These are phyloP conservation scores for Blastobotrys aristatus DNA, from an alignment of 1,139 yeast species.

Conservation along the genomic window DNA sequence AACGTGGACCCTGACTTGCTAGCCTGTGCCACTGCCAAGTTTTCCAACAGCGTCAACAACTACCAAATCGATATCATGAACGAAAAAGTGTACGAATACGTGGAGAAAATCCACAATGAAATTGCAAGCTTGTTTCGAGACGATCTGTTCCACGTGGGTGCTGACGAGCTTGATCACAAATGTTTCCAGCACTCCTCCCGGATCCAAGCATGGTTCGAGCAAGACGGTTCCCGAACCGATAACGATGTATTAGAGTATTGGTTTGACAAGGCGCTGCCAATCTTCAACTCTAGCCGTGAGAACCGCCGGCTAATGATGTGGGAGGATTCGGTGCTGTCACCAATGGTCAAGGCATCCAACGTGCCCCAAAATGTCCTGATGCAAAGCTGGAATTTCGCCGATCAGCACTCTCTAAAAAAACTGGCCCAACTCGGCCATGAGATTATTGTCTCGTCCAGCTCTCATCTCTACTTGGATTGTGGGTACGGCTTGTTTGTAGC, in stretches of 20 bases:
- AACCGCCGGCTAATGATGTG: slow-evolving; percentile 40
- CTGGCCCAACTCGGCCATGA: slow-evolving; percentile 41
- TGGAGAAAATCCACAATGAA: slow-evolving; percentile 24
- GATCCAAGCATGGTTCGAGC: slow-evolving; percentile 31
- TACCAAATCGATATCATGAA: slow-evolving; percentile 19
- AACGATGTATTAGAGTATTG: slow-evolving; percentile 39
- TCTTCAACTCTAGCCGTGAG: slow-evolving; percentile 27
- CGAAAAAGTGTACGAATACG: slow-evolving; percentile 16
- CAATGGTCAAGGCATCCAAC: slow-evolving; percentile 17
- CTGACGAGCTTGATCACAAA: slow-evolving; percentile 39
- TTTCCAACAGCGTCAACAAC: slow-evolving; percentile 15
- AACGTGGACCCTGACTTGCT: slow-evolving; percentile 36
- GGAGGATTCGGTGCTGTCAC: slow-evolving; percentile 40
- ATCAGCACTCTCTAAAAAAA: slow-evolving; percentile 26
- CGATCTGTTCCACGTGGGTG: slow-evolving; percentile 43
- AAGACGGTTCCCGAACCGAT: slow-evolving; percentile 29
- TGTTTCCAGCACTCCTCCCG: slow-evolving; percentile 37
- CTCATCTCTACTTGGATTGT: slow-evolving; percentile 44
- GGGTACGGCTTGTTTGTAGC: slow-evolving; percentile 44
- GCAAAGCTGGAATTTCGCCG: slow-evolving; percentile 41
- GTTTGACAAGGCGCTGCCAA: slow-evolving; percentile 38
- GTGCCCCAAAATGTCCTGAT: slow-evolving; percentile 35
- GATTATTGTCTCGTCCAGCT: slow-evolving; percentile 41
- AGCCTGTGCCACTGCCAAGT: slow-evolving; percentile 37
- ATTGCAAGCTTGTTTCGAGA: slow-evolving; percentile 38